phyloP scores from a whole-genome alignment of 371 early-diverging fungal species.

The Lichtheimia corymbifera region DNA sequence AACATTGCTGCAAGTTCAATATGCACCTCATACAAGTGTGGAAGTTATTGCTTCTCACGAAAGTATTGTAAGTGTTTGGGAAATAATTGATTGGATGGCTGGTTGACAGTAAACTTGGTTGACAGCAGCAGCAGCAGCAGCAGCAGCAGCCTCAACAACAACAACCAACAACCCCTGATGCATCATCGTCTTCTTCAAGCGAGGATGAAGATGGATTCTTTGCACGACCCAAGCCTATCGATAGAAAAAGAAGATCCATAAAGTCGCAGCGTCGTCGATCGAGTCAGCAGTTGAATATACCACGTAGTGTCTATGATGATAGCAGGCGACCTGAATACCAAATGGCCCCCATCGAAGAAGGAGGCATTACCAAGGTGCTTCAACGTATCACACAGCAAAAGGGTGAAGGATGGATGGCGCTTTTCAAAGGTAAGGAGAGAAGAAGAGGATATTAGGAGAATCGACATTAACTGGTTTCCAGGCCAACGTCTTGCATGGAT shows the following conservation, averaged over 20 bases:
- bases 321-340: constrained; percentile 62
- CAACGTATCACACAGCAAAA: constrained; percentile 53
- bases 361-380: constrained; percentile 37
- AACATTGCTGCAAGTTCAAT: constrained; percentile 82
- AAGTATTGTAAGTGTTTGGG: neutral
- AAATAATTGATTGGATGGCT: no score
- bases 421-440: constrained; percentile 47
- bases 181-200: neutral
- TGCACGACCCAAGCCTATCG: neutral
- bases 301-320: constrained; percentile 54
- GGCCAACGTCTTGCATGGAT: constrained; percentile 2
- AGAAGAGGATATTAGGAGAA: neutral
- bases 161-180: neutral
- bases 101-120: neutral
- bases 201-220: neutral
- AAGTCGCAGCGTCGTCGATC: neutral
- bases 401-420: constrained; percentile 66
- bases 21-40: constrained; percentile 59
- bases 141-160: neutral
- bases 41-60: constrained; percentile 26
- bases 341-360: constrained; percentile 58
- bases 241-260: neutral
- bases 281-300: neutral
- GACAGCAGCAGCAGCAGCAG: neutral
- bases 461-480: neutral